Evolutionary conservation across 306 rosid species (phyloP).

Genomic region (Cicer arietinum): DNA sequence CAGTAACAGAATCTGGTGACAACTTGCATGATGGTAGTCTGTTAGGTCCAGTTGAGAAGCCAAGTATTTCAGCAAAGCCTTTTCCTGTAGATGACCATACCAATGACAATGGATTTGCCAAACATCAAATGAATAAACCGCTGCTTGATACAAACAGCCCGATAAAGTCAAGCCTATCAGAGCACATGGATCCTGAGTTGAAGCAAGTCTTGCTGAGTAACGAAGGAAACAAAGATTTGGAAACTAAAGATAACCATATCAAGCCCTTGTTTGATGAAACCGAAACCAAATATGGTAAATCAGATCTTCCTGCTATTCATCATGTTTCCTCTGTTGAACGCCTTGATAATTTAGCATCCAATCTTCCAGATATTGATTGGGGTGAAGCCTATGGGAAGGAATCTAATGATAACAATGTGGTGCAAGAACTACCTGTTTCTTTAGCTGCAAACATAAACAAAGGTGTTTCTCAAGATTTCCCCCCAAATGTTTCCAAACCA

Average conservation of each 20-base stretch:
- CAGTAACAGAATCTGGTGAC: slow-evolving; percentile 50
- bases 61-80: slow-evolving; percentile 36
- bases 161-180: slow-evolving; percentile 55
- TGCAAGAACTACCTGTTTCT: slow-evolving; percentile 49
- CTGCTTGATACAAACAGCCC: slow-evolving; percentile 57
- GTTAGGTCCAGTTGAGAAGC: slow-evolving; percentile 37
- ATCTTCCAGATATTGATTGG: slow-evolving; percentile 59
- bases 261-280: slow-evolving; percentile 46
- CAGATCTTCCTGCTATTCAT: slow-evolving; percentile 41
- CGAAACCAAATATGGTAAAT: slow-evolving; percentile 38
- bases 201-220: slow-evolving; percentile 47
- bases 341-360: slow-evolving; percentile 57
- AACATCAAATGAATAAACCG: slow-evolving; percentile 57
- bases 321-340: slow-evolving; percentile 53
- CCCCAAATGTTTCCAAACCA: slow-evolving; percentile 53
- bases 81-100: slow-evolving; percentile 49
- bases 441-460: slow-evolving; percentile 46
- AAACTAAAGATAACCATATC: slow-evolving; percentile 34
- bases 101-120: slow-evolving; percentile 57
- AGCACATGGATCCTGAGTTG: slow-evolving; percentile 50
- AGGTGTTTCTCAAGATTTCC: slow-evolving; percentile 53
- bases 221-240: slow-evolving; percentile 41
- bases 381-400: slow-evolving; percentile 51
- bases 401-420: slow-evolving; percentile 44
- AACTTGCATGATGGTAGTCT: slow-evolving; percentile 56